Percentiles rank a stretch among this genome's conserved stretches.
phyloP scores from a whole-genome alignment of 2,329 filamentous ascomycete species.

The Pyrenophora seminiperda region DNA sequence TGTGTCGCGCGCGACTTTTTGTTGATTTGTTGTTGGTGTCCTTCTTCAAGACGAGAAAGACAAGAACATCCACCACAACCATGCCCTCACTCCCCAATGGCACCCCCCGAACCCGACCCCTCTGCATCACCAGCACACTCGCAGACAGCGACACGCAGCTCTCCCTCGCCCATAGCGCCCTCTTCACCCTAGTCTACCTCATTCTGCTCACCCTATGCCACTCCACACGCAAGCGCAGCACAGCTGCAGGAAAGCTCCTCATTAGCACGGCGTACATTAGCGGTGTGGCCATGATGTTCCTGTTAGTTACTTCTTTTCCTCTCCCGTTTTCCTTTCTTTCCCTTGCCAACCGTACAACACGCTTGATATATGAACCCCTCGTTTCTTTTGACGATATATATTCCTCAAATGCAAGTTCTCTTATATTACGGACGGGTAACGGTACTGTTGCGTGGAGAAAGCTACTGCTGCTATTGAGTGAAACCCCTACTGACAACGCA shows the following conservation, averaged over 20 bases:
- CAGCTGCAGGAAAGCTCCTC: constrained; percentile 25
- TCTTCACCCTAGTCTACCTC: constrained; percentile 25
- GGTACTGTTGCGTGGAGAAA: too few species aligned
- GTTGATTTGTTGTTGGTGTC: neutral
- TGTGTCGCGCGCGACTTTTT: too few species aligned
- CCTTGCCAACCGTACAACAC: neutral
- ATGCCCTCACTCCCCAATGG: too few species aligned
- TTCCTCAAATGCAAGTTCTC: too few species aligned
- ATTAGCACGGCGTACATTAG: constrained; percentile 24
- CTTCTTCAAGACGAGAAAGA: neutral
- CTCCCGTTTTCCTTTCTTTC: neutral
- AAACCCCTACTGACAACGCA: too few species aligned
- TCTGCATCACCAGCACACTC: constrained; percentile 20
- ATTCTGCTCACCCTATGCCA: constrained; percentile 22
- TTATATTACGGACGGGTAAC: too few species aligned
- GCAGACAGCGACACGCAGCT: neutral
- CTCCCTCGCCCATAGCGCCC: too few species aligned
- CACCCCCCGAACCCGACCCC: constrained; percentile 9
- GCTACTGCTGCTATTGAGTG: too few species aligned
- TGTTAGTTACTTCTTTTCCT: constrained; percentile 28
- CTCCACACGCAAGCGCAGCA: constrained; percentile 24
- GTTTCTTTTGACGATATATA: too few species aligned
- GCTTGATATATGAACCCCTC: too few species aligned
- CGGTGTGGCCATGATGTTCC: constrained; percentile 16
- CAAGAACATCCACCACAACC: too few species aligned